These are phyloP conservation scores for Colletotrichum eremochloae DNA, from an alignment of 2,329 filamentous ascomycete genomes.

Conservation along the genomic window DNA sequence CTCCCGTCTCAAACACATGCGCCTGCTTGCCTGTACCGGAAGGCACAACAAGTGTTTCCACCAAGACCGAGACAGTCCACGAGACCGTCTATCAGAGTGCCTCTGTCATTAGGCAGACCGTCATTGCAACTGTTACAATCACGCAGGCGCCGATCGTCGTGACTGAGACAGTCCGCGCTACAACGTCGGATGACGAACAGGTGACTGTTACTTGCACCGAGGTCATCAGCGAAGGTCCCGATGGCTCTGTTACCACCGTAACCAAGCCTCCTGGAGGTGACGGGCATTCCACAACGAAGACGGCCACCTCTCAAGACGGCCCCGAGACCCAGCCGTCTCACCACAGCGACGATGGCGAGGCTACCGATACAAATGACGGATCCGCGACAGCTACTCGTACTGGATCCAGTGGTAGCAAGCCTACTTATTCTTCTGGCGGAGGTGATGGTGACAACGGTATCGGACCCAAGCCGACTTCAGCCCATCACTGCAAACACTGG, in stretches of 20 bases:
- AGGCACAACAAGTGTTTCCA: conserved; percentile 34
- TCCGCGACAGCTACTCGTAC: conserved; percentile 9
- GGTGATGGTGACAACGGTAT: neutral
- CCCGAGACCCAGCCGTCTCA: conserved; percentile 17
- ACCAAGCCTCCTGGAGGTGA: conserved; percentile 10
- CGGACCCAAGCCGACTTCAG: conserved; percentile 20
- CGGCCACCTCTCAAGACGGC: neutral
- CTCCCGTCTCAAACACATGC: conserved; percentile 39
- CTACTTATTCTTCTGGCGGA: conserved; percentile 14
- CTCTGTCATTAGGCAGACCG: conserved; percentile 36
- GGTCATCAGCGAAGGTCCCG: conserved; percentile 26
- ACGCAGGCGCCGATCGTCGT: conserved; percentile 22
- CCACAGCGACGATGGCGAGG: conserved; percentile 10
- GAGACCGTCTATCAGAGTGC: conserved; percentile 45
- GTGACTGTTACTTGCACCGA: conserved; percentile 37
- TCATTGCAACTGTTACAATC: conserved; percentile 43
- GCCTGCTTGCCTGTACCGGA: conserved; percentile 23
- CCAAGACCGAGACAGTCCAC: conserved; percentile 23
- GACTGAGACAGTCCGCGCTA: conserved; percentile 31
- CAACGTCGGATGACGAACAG: conserved; percentile 9
- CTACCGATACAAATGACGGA: conserved; percentile 1
- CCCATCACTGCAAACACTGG: conserved; percentile 44
- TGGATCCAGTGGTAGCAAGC: neutral
- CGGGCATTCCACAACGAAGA: conserved; percentile 15
- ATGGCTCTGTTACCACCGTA: conserved; percentile 27